These are phyloP conservation scores for Beauveria medogensis DNA, from an alignment of 2,329 filamentous ascomycete genomes.

Conservation along the genomic window DNA sequence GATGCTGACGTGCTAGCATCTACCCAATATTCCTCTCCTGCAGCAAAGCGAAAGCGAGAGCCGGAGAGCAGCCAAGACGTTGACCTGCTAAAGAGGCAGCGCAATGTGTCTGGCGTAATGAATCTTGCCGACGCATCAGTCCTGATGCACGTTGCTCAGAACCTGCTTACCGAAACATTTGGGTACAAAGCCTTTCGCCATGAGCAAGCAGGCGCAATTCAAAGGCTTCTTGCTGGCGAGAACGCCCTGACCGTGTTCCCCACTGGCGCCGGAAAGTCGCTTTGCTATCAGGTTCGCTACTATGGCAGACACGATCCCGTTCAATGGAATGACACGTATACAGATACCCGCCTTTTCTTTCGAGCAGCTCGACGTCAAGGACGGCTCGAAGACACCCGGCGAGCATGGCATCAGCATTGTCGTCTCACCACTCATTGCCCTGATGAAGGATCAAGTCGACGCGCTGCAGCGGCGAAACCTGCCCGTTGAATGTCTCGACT, in stretches of 20 bases:
- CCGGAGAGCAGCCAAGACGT: not conserved
- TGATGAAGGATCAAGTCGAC: constrained; percentile 56
- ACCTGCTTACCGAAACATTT: constrained; percentile 31
- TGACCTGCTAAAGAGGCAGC: not conserved
- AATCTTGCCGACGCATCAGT: not conserved
- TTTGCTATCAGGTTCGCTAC: constrained; percentile 37
- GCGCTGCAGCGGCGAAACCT: constrained; percentile 41
- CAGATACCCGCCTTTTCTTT: constrained; percentile 42
- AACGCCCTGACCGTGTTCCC: constrained; percentile 38
- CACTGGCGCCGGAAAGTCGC: constrained; percentile 41
- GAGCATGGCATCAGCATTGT: constrained; percentile 46
- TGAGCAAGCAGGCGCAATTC: constrained; percentile 36
- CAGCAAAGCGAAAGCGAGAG: not conserved
- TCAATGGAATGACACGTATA: not conserved
- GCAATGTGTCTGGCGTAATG: not conserved
- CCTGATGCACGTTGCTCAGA: constrained; percentile 15
- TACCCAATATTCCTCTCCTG: not conserved
- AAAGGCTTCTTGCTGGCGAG: constrained; percentile 27
- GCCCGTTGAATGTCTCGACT: constrained; percentile 47
- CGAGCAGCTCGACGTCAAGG: constrained; percentile 30
- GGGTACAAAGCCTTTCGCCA: constrained; percentile 33
- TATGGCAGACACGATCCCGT: not conserved
- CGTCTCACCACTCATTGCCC: constrained; percentile 46
- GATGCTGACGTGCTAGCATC: constrained; percentile 12
- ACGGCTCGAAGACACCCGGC: constrained; percentile 18